phyloP scores from a whole-genome alignment of 805 yeast genomes.

The Pichia pseudocactophila region DNA sequence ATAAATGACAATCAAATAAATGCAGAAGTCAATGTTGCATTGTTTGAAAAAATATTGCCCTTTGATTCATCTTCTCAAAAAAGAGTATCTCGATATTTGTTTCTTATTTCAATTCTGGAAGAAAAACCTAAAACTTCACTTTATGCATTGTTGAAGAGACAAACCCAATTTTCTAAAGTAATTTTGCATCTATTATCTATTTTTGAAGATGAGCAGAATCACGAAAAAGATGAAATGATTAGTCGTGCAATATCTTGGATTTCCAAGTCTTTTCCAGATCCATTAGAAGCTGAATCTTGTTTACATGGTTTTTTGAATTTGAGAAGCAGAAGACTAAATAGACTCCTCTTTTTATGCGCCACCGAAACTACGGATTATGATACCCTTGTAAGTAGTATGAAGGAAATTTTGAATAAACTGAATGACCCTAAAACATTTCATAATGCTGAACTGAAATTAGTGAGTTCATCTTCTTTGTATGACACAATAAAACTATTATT shows the following conservation, averaged over 20 bases:
- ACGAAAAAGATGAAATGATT: constrained; percentile 24
- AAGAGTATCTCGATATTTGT: constrained; percentile 47
- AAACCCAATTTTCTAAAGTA: constrained; percentile 48
- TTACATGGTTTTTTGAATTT: constrained; percentile 44
- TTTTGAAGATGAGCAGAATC: constrained; percentile 31
- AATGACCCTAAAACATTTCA: constrained; percentile 37
- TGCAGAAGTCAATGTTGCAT: constrained; percentile 48
- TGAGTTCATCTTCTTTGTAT: constrained; percentile 41
- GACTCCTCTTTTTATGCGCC: constrained; percentile 46
- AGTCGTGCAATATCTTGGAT: constrained; percentile 58
- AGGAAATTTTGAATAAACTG: constrained; percentile 51
- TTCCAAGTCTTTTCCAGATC: constrained; percentile 44
- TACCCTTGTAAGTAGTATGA: constrained; percentile 51
- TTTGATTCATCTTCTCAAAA: constrained; percentile 31
- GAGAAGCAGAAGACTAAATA: constrained; percentile 51
- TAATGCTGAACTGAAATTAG: constrained; percentile 26
- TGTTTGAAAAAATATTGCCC: constrained; percentile 58
- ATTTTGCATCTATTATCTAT: constrained; percentile 40
- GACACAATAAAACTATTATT: constrained; percentile 48
- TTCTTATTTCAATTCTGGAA: constrained; percentile 40
- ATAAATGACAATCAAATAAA: constrained; percentile 65
- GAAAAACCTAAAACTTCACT: constrained; percentile 56
- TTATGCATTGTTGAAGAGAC: constrained; percentile 61
- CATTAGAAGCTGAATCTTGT: constrained; percentile 37
- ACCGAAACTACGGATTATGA: constrained; percentile 47